Conservation (phyloP, 2,329 filamentous ascomycete genomes). For the Didymellaceae sp. region DNA sequence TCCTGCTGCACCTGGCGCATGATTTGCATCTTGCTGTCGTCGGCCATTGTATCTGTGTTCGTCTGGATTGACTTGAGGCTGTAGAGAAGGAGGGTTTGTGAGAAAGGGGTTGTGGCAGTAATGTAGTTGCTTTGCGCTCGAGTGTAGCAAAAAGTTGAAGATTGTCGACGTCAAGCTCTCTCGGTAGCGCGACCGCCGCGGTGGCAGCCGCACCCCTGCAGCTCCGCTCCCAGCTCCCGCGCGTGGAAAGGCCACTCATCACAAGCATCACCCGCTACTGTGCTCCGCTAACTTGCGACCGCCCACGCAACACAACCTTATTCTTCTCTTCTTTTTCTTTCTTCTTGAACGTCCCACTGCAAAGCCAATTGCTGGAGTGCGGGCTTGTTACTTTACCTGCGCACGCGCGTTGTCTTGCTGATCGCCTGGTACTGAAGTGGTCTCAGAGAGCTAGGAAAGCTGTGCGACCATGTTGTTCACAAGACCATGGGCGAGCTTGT, state of each 20-base stretch:
- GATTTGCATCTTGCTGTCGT: slow-evolving; percentile 50
- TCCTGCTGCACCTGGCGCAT: slow-evolving; percentile 62
- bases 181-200: not conserved
- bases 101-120: not conserved
- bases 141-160: slow-evolving; percentile 27
- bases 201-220: not conserved
- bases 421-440: too few species aligned
- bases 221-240: slow-evolving; percentile 29
- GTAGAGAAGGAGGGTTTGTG: not conserved
- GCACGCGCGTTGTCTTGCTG: slow-evolving; percentile 2
- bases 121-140: not conserved
- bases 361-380: slow-evolving; percentile 32
- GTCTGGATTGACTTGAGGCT: too few species aligned
- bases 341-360: slow-evolving; percentile 22
- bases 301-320: slow-evolving; percentile 26
- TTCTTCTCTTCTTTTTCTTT: slow-evolving; percentile 22
- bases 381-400: slow-evolving; percentile 41
- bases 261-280: slow-evolving; percentile 19
- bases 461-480: slow-evolving; percentile 44
- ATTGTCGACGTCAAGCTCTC: slow-evolving; percentile 38
- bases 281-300: slow-evolving; percentile 26
- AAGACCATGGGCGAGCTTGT: slow-evolving; percentile 45
- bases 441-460: slow-evolving; percentile 20
- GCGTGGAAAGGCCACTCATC: slow-evolving; percentile 45
- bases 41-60: slow-evolving; percentile 7